Conservation (phyloP, 139 green algal species). For the Prasinococcaceae sp. region DNA sequence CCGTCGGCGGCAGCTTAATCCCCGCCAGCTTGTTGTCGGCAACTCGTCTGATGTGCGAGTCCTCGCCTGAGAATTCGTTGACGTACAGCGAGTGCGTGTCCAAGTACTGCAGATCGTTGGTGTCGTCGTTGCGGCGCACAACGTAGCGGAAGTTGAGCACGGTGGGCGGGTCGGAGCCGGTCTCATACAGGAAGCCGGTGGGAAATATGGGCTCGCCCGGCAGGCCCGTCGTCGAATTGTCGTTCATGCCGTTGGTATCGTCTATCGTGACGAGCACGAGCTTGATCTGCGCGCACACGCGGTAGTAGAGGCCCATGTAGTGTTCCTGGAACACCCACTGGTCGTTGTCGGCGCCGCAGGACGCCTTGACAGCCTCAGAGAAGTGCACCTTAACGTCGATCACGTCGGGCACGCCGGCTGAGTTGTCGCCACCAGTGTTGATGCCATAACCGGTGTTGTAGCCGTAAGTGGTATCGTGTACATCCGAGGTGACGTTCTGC, state of each 20-base stretch:
- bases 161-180: background rate
- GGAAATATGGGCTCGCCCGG: background rate
- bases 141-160: slow-evolving; percentile 7
- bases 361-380: slow-evolving; percentile 1
- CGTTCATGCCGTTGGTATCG: background rate
- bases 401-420: background rate
- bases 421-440: too few relatives aligned
- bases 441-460: background rate
- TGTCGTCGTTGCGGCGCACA: background rate
- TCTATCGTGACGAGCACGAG: background rate
- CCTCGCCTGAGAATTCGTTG: background rate
- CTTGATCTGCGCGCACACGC: background rate
- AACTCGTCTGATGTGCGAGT: background rate
- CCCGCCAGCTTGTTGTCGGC: slow-evolving; percentile 1
- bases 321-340: background rate
- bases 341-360: background rate
- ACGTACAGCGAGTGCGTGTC: background rate
- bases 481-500: slow-evolving; percentile 1
- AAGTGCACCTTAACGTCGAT: slow-evolving; percentile 8
- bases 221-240: background rate
- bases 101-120: background rate
- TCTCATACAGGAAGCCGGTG: slow-evolving; percentile 1
- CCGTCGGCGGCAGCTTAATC: slow-evolving; percentile 3
- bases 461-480: background rate
- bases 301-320: background rate